Percentiles rank a stretch among this genome's conserved stretches.
phyloP scores from a whole-genome alignment of 441 rosid species.

The Geranium incanum region DNA sequence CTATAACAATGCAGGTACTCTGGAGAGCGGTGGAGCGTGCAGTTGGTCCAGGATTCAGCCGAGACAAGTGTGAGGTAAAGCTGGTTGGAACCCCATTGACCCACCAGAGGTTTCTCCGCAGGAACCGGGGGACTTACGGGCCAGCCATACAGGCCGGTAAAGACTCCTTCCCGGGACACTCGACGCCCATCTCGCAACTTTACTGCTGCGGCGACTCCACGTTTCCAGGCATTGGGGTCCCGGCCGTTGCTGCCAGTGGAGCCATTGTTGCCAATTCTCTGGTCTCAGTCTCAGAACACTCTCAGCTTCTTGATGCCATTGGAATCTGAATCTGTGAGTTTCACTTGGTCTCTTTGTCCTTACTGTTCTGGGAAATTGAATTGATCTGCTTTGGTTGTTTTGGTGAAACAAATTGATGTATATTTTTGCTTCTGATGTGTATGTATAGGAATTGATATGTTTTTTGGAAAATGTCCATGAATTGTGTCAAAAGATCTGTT shows the following conservation, averaged over 20 bases:
- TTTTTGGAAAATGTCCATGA: no score
- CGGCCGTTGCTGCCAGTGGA: conserved; percentile 91
- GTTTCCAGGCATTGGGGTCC: conserved; percentile 88
- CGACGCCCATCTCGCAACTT: conserved; percentile 70
- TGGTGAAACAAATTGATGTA: no score
- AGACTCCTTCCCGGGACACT: conserved; percentile 69
- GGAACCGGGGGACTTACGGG: conserved; percentile 78
- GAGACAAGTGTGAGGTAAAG: conserved; percentile 73
- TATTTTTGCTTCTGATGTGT: no score
- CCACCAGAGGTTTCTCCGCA: conserved; percentile 65
- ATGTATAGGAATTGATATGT: no score
- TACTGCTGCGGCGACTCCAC: conserved; percentile 88
- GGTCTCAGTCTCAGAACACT: conserved; percentile 35
- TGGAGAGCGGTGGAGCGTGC: conserved; percentile 86
- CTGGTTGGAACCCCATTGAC: conserved; percentile 84
- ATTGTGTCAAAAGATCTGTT: no score
- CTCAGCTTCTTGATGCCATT: conserved; percentile 36
- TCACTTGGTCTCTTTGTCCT: neutral
- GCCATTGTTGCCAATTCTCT: conserved; percentile 53
- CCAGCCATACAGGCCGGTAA: conserved; percentile 83
- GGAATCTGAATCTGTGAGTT: conserved; percentile 23
- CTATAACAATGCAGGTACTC: conserved; percentile 44
- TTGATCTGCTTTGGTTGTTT: no score
- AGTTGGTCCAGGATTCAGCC: conserved; percentile 60
- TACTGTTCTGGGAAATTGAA: no score